These are phyloP conservation scores for Cryptococcus sp. DNA, from an alignment of 1,284 basidiomycete genomes.

Conservation along the genomic window DNA sequence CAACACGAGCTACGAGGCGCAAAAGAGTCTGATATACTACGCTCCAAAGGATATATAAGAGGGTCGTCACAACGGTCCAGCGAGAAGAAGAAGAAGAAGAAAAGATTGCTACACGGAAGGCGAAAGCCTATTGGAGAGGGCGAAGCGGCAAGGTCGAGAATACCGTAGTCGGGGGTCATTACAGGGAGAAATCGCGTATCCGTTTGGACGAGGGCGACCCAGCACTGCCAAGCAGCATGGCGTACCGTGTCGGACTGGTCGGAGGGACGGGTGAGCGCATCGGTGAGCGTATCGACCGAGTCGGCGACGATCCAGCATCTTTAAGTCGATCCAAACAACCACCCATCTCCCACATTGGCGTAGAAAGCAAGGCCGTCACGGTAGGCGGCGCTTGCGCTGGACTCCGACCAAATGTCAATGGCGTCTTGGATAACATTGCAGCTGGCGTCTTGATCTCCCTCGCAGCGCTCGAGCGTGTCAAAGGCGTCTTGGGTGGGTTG, in stretches of 20 bases:
- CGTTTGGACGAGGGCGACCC: slow-evolving; percentile 10
- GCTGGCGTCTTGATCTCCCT: slow-evolving; percentile 16
- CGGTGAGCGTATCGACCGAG: slow-evolving; percentile 17
- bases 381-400: slow-evolving; percentile 22
- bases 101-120: no score
- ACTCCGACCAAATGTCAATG: slow-evolving; percentile 26
- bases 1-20: no score
- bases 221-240: slow-evolving; percentile 17
- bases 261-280: slow-evolving; percentile 20
- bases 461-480: slow-evolving; percentile 38
- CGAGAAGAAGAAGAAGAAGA: no score
- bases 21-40: no score
- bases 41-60: no score
- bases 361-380: slow-evolving; percentile 25
- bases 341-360: slow-evolving; percentile 41
- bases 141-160: no score
- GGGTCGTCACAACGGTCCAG: no score
- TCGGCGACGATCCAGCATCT: slow-evolving; percentile 14
- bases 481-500: slow-evolving; percentile 37
- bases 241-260: slow-evolving; percentile 36
- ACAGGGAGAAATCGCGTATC: slow-evolving; percentile 6
- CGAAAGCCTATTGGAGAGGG: no score
- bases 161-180: no score
- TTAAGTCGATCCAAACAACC: slow-evolving; percentile 34
- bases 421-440: slow-evolving; percentile 34